Conservation (phyloP, 2,329 filamentous ascomycete genomes). For the Dactylonectria estremocensis region DNA sequence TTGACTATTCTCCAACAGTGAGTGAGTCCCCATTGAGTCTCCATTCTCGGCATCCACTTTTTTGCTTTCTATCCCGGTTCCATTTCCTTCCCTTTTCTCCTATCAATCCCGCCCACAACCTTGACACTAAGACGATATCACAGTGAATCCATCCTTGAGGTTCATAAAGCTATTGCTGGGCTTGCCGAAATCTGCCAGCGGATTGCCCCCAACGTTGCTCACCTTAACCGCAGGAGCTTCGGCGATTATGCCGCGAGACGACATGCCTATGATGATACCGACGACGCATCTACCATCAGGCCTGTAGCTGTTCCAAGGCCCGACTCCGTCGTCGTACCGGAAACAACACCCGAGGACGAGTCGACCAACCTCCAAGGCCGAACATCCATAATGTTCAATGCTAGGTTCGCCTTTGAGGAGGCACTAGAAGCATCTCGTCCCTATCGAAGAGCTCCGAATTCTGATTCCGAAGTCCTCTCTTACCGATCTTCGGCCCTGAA, state of each 20-base stretch:
- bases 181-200: conserved; percentile 9
- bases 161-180: conserved; percentile 9
- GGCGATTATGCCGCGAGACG: neutral
- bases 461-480: neutral
- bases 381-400: neutral
- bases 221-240: conserved; percentile 17
- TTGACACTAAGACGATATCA: neutral
- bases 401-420: conserved; percentile 4
- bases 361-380: neutral
- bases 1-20: conserved; percentile 16
- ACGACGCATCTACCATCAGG: conserved; percentile 13
- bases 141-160: conserved; percentile 13
- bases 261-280: neutral
- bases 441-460: conserved; percentile 10
- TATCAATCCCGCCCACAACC: neutral
- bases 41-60: neutral
- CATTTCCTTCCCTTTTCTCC: neutral
- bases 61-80: neutral
- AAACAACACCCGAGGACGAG: conserved; percentile 2
- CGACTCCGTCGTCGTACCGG: conserved; percentile 10
- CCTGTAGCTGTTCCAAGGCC: neutral
- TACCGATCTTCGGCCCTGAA: conserved; percentile 4
- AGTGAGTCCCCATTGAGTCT: neutral
- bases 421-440: conserved; percentile 1
- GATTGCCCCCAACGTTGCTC: conserved; percentile 18